Evolutionary conservation across 306 rosid species (phyloP).

Genomic region (Medicago lupulina): DNA sequence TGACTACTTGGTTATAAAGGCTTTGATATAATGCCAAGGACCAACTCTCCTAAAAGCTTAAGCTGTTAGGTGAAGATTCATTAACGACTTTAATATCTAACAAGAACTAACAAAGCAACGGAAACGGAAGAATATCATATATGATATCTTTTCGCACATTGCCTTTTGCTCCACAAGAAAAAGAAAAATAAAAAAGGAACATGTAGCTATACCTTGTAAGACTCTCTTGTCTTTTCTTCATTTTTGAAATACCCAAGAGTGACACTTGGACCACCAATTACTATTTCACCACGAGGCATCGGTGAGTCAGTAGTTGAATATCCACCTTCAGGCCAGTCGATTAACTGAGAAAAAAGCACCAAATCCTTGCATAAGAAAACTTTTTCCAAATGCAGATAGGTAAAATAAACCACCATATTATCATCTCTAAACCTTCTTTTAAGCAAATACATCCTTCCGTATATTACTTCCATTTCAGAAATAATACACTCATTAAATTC

Average conservation of each 20-base stretch:
- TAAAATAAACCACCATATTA: conserved; percentile 9
- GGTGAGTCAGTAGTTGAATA: conserved; percentile 72
- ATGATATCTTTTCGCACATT: conserved; percentile 6
- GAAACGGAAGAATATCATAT: conserved; percentile 8
- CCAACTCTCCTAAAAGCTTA: conserved; percentile 20
- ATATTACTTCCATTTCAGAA: not conserved
- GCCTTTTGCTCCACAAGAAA: not conserved
- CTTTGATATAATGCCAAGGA: not conserved
- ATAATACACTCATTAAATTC: not conserved
- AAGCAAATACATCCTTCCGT: not conserved
- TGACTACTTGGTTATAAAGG: conserved; percentile 7
- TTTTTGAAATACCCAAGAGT: conserved; percentile 95
- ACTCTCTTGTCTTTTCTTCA: conserved; percentile 85
- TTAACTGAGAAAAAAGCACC: conserved; percentile 60
- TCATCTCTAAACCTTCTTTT: too few species aligned
- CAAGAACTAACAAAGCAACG: conserved; percentile 1
- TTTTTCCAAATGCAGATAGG: conserved; percentile 2
- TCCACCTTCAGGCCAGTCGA: conserved; percentile 97
- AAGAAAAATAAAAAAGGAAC: not conserved
- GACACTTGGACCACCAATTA: conserved; percentile 92
- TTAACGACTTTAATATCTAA: conserved; percentile 21
- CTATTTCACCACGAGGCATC: conserved; percentile 94
- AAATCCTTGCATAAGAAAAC: conserved; percentile 36
- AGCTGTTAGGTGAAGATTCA: conserved; percentile 5
- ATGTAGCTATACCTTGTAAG: conserved; percentile 73